Conservation (phyloP, 495 filamentous ascomycete genomes). For the Penicillium ochrochloron region DNA sequence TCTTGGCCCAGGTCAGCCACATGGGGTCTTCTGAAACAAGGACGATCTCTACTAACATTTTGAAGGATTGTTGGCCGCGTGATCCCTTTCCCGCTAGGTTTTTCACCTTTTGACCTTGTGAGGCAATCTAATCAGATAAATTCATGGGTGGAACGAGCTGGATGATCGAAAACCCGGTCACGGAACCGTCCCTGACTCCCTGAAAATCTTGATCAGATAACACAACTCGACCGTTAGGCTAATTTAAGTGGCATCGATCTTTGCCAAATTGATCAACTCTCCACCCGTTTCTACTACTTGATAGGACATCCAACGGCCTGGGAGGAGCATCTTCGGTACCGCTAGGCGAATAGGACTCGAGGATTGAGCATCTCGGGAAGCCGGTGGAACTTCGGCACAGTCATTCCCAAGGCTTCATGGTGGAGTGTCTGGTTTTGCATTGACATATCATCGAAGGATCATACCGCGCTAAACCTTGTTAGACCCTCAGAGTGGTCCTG, state of each 20-base stretch:
- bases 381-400: conserved; percentile 6
- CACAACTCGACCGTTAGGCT: conserved; percentile 3
- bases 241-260: conserved; percentile 2
- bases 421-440: conserved; percentile 6
- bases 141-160: background rate
- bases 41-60: background rate
- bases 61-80: background rate
- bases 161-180: background rate
- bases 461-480: background rate
- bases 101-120: background rate
- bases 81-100: background rate
- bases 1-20: background rate
- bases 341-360: conserved; percentile 13
- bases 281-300: background rate
- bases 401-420: conserved; percentile 1
- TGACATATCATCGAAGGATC: background rate
- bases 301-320: background rate
- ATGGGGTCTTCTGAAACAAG: background rate
- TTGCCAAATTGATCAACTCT: conserved; percentile 2
- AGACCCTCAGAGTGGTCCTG: background rate
- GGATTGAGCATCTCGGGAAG: conserved; percentile 13
- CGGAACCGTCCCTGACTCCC: background rate
- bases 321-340: conserved; percentile 1
- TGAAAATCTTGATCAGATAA: conserved; percentile 24
- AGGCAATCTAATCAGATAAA: background rate